Percentiles rank a stretch among this genome's conserved stretches.
phyloP scores from a whole-genome alignment of 192 early-diverging fungal genomes.

The Coemansia sp. region DNA sequence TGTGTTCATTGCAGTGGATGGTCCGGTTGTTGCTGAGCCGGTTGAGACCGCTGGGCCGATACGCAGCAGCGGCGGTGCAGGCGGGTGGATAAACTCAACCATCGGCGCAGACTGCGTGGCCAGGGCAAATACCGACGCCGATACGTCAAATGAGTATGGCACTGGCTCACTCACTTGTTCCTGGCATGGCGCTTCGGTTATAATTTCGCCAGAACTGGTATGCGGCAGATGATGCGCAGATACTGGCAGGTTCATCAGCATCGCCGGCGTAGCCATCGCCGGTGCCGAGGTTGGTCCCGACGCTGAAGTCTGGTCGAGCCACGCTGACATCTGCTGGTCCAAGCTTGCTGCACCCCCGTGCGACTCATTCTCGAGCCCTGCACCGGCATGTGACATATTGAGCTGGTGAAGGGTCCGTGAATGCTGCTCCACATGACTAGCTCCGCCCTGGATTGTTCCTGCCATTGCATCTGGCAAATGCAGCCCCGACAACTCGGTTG shows the following conservation, averaged over 20 bases:
- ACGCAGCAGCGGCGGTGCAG: constrained; percentile 38
- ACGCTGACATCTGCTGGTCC: constrained; percentile 6
- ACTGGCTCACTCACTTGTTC: neutral
- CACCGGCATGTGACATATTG: neutral
- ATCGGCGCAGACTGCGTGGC: constrained; percentile 43
- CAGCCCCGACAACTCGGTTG: constrained; percentile 1
- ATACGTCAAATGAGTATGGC: neutral
- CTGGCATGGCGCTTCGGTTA: neutral
- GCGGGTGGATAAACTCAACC: constrained; percentile 40
- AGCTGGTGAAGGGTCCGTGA: constrained; percentile 29
- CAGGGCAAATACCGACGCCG: constrained; percentile 8
- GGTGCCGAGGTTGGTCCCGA: neutral
- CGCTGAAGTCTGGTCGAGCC: constrained; percentile 9
- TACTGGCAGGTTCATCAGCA: constrained; percentile 48
- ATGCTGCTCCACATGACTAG: neutral
- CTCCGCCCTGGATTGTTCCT: no score
- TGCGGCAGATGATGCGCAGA: constrained; percentile 51
- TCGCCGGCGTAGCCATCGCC: constrained; percentile 39
- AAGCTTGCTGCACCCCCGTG: constrained; percentile 4
- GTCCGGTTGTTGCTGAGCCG: neutral
- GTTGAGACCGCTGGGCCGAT: constrained; percentile 25
- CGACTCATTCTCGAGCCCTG: neutral
- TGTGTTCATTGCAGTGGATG: neutral
- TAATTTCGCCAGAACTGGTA: constrained; percentile 29
- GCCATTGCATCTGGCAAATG: constrained; percentile 9